Conservation (phyloP, 108 stramenopile species). For the Schizochytrium sp. region DNA sequence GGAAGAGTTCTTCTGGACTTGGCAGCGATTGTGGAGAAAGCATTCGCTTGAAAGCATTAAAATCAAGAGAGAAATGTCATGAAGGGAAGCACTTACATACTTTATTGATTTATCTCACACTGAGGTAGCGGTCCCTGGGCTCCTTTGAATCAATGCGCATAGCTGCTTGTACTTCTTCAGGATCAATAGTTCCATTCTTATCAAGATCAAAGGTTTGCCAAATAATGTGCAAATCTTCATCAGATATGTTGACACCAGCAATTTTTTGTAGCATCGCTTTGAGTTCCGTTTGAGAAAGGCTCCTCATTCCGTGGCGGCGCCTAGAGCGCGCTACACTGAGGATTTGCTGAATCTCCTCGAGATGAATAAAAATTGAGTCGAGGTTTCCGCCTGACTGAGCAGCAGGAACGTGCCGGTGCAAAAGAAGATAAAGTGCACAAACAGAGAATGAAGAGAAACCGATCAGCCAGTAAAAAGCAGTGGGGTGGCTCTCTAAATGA, state of each 20-base stretch:
- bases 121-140: background rate
- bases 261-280: constrained; percentile 46
- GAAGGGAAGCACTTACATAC: background rate
- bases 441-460: background rate
- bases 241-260: constrained; percentile 44
- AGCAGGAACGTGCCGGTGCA: background rate
- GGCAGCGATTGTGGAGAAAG: background rate
- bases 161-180: background rate
- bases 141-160: background rate
- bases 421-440: background rate
- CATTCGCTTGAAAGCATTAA: too few species aligned
- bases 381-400: background rate
- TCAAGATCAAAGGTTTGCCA: constrained; percentile 56
- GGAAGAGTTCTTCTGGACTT: background rate
- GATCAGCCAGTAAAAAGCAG: constrained; percentile 52
- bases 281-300: background rate
- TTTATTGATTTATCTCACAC: background rate
- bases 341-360: constrained; percentile 60
- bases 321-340: constrained; percentile 49
- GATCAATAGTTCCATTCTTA: background rate
- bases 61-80: too few species aligned
- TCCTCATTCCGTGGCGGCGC: background rate
- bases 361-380: constrained; percentile 34
- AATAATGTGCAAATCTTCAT: constrained; percentile 47
- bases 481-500: constrained; percentile 2